phyloP scores from a whole-genome alignment of 495 filamentous ascomycete species.

The Penicillium manginii region DNA sequence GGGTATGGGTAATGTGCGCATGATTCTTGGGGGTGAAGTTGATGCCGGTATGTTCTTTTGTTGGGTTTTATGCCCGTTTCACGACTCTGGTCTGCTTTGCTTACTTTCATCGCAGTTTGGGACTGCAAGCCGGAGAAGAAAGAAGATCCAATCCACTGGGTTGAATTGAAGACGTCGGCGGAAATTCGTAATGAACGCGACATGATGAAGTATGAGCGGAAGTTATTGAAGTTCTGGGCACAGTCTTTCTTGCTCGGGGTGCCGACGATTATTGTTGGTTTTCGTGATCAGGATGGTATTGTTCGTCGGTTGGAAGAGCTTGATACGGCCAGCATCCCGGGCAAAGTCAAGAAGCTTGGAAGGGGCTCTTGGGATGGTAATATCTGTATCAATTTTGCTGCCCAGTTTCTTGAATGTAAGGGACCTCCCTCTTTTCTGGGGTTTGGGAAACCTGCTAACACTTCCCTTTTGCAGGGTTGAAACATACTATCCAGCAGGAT shows the following conservation, averaged over 20 bases:
- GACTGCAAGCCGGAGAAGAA: constrained; percentile 71
- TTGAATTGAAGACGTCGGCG: constrained; percentile 92
- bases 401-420: constrained; percentile 74
- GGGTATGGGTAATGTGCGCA: constrained; percentile 69
- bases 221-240: constrained; percentile 93
- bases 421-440: constrained; percentile 5
- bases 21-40: constrained; percentile 93
- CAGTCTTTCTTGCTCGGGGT: constrained; percentile 95
- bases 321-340: constrained; percentile 75
- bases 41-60: constrained; percentile 68
- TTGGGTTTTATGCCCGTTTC: neutral
- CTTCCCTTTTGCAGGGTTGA: constrained; percentile 57
- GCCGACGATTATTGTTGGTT: constrained; percentile 88
- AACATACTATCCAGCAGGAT: constrained; percentile 64
- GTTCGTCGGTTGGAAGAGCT: constrained; percentile 73
- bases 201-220: constrained; percentile 77
- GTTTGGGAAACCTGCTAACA: neutral
- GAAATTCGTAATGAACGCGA: constrained; percentile 67
- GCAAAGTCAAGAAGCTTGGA: constrained; percentile 65
- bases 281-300: constrained; percentile 74
- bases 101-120: constrained; percentile 62
- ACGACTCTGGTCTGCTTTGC: neutral
- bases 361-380: constrained; percentile 82
- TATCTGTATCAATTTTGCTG: constrained; percentile 86
- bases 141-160: constrained; percentile 77